A percentile compares a stretch with the other conserved stretches of the same genome.
phyloP scores from a whole-genome alignment of 495 filamentous ascomycete genomes.

The Cercophora newfieldiana region DNA sequence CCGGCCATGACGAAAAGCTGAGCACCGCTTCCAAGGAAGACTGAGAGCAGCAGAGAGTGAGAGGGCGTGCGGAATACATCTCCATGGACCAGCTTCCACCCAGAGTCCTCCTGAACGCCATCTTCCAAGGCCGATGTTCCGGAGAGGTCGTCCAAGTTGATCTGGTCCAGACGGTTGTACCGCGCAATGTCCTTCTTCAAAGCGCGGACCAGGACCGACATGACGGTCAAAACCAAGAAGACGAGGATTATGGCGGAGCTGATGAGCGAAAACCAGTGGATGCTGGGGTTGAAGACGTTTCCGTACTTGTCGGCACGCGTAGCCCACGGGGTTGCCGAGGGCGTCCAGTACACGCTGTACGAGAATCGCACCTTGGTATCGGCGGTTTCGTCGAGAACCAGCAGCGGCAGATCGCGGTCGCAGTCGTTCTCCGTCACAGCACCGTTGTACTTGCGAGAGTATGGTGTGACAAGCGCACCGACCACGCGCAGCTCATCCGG shows the following conservation, averaged over 20 bases:
- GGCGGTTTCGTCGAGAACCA: constrained; percentile 62
- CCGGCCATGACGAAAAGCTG: constrained; percentile 98
- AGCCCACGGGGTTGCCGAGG: constrained; percentile 81
- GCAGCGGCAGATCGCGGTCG: constrained; percentile 48
- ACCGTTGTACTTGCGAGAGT: constrained; percentile 63
- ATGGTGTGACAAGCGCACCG: constrained; percentile 82
- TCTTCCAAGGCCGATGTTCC: constrained; percentile 78
- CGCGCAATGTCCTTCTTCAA: constrained; percentile 91
- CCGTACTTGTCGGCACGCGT: constrained; percentile 98
- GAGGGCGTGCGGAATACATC: constrained; percentile 92
- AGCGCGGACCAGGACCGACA: constrained; percentile 81
- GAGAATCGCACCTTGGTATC: constrained; percentile 79
- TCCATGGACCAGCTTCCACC: constrained; percentile 97
- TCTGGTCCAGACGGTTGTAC: constrained; percentile 88
- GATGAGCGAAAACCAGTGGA: constrained; percentile 97
- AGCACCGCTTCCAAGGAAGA: constrained; percentile 89
- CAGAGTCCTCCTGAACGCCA: constrained; percentile 94
- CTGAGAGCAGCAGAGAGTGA: constrained; percentile 77
- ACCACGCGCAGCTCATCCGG: constrained; percentile 77
- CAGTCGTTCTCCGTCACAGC: constrained; percentile 61
- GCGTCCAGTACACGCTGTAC: constrained; percentile 85
- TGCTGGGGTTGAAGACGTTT: constrained; percentile 91
- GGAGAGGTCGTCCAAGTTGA: constrained; percentile 81
- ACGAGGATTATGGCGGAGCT: constrained; percentile 92
- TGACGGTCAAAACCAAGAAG: constrained; percentile 86